These are phyloP conservation scores for Pyracantha coccinea DNA, from an alignment of 331 rosid species.

Conservation along the genomic window DNA sequence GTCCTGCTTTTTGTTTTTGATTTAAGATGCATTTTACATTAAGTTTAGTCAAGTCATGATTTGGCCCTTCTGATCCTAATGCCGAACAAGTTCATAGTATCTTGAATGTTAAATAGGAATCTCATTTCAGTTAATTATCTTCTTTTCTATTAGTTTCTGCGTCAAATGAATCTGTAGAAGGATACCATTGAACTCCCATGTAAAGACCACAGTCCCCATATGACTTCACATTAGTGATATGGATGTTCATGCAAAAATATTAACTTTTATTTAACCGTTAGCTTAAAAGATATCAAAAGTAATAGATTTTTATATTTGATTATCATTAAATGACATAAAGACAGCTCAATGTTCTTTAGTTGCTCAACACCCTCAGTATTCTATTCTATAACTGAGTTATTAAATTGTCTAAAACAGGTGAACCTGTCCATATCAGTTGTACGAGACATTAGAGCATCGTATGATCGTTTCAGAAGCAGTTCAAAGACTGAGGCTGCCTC, in stretches of 20 bases:
- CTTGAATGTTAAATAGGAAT: neutral
- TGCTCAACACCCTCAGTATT: neutral
- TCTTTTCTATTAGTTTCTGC: neutral
- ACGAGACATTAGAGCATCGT: slow-evolving; percentile 85
- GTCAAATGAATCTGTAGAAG: neutral
- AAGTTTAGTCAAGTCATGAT: neutral
- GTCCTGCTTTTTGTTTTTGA: neutral
- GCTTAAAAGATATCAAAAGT: neutral
- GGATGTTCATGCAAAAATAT: neutral
- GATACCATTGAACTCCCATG: neutral
- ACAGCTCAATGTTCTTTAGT: neutral
- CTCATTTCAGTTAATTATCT: neutral
- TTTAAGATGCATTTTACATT: neutral
- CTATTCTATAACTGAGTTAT: neutral
- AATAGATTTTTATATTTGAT: neutral
- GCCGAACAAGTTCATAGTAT: neutral
- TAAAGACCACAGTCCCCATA: neutral
- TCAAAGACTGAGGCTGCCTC: slow-evolving; percentile 92
- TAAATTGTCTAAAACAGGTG: neutral
- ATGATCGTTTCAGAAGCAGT: slow-evolving; percentile 94
- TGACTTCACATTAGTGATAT: neutral
- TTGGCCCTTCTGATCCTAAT: neutral
- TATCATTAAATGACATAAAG: neutral
- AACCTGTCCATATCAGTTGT: slow-evolving; percentile 45
- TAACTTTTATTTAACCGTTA: neutral